A percentile compares a stretch with the other conserved stretches of the same genome.
These are phyloP conservation scores for Amaranthus hypochondriacus DNA, from an alignment of 148 eudicot genomes.

Conservation along the genomic window DNA sequence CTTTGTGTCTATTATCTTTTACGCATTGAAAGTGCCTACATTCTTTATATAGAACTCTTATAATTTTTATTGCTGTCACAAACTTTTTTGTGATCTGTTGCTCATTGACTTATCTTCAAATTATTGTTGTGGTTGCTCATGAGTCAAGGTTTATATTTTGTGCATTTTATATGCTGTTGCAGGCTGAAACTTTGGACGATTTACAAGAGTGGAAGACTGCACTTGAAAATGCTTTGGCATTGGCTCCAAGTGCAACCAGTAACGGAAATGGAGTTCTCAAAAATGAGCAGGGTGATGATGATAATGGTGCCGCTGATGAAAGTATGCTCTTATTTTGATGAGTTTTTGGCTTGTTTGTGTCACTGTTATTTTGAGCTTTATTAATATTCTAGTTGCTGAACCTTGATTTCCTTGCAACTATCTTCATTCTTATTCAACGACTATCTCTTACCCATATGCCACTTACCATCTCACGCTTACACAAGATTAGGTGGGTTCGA, in stretches of 20 bases:
- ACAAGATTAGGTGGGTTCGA: too few species aligned
- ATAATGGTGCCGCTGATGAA: conserved; percentile 54
- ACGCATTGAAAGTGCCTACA: neutral
- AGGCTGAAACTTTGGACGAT: conserved; percentile 94
- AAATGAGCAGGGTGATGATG: conserved; percentile 47
- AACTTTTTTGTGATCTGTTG: neutral
- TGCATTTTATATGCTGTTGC: conserved; percentile 18
- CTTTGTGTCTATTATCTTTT: conserved; percentile 13
- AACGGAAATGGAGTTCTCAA: conserved; percentile 47
- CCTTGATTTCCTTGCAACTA: too few species aligned
- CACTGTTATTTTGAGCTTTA: neutral
- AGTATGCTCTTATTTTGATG: conserved; percentile 37
- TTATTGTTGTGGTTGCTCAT: neutral
- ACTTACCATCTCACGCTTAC: too few species aligned
- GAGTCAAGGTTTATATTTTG: neutral
- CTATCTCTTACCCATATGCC: too few species aligned
- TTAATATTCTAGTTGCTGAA: too few species aligned
- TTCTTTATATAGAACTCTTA: neutral
- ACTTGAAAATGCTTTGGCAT: conserved; percentile 82
- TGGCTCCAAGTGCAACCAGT: conserved; percentile 69
- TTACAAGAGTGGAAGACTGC: conserved; percentile 85
- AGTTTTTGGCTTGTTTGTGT: neutral
- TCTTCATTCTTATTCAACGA: too few species aligned
- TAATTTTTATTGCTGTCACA: neutral
- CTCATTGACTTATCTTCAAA: neutral